Evolutionary conservation across 2,329 filamentous ascomycete species (phyloP).

Genomic region (Diaporthe destruens): DNA sequence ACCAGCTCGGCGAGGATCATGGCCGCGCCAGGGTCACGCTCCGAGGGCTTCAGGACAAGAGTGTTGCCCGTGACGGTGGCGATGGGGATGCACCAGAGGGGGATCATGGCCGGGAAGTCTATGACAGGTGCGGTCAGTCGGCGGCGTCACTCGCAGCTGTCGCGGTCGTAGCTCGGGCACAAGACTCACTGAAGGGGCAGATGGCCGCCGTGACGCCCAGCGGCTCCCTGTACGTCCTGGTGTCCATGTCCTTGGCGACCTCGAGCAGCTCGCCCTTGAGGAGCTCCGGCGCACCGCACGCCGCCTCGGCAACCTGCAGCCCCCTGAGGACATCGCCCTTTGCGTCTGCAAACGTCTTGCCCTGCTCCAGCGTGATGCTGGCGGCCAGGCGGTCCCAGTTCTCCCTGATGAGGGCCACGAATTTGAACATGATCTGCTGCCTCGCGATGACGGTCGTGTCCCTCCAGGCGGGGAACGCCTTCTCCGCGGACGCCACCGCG

Average conservation of each 20-base stretch:
- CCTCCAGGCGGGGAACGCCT: constrained; percentile 81
- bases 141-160: neutral
- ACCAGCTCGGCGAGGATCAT: constrained; percentile 88
- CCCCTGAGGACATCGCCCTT: constrained; percentile 85
- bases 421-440: constrained; percentile 91
- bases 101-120: constrained; percentile 95
- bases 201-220: constrained; percentile 86
- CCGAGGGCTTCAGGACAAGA: constrained; percentile 86
- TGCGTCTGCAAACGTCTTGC: constrained; percentile 88
- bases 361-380: constrained; percentile 88
- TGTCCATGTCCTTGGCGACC: constrained; percentile 92
- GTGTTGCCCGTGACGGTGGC: constrained; percentile 88
- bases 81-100: constrained; percentile 90
- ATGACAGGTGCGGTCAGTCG: constrained; percentile 1
- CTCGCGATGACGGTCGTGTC: constrained; percentile 78
- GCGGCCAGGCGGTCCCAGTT: constrained; percentile 88
- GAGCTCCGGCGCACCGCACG: constrained; percentile 83
- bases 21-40: constrained; percentile 84
- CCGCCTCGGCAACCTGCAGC: constrained; percentile 86
- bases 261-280: constrained; percentile 87
- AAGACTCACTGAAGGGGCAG: constrained; percentile 82
- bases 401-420: constrained; percentile 82
- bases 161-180: constrained; percentile 38
- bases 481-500: constrained; percentile 80
- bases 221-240: constrained; percentile 83